Base-by-base conservation (phyloP, 176 grass and related monocot genomes). In the Neostapfia colusana region DNA sequence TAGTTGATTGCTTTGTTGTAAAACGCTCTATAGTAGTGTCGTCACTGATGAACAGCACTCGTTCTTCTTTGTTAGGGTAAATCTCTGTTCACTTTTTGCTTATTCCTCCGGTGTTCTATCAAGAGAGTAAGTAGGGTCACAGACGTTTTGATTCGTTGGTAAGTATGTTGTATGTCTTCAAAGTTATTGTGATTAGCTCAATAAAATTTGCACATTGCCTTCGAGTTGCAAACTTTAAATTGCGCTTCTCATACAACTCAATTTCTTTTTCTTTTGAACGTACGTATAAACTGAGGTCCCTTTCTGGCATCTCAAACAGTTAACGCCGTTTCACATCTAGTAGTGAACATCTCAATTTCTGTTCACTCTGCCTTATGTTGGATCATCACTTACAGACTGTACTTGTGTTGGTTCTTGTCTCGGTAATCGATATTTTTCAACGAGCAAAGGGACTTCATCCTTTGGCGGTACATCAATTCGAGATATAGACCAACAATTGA, bases 1-100 rank as follows among this genome's bases (percentile, higher is more conserved):
- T 83, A 67, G 34, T 61, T 69, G 54, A 74, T 88, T 63, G 49
- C 24, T 61, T 54, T 54, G 35, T 61, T 73, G 15, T 45, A 40
- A 67, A 28, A 43, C 13, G n/a, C 43, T 43, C 54, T 37, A 31
- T 31, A 43, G 10, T 14, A 69, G 25, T 83, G 23, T 21, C 10
- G 20, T 8, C 3, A 38, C 54, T 10, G 11, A 14, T 43, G 63
- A 79, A 75, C 40, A 44, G 0, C 8, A 4, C 67, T 4, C 55
- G 35, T 70, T 48, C 36, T 28, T 24, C 11, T 23, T 72, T 76
- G 26, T 76, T 46, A 50, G 70, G 38, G 59, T 24, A 85, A 51
- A 75, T 81, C 13, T 62, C 20, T 40, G 42, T 44, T 67, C 67
- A 26, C 18, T 37, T 40, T 45, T 63, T 55, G 76, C 43, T 21